These are phyloP conservation scores for Suhomyces emberorum DNA, from an alignment of 805 yeast species.

Conservation along the genomic window DNA sequence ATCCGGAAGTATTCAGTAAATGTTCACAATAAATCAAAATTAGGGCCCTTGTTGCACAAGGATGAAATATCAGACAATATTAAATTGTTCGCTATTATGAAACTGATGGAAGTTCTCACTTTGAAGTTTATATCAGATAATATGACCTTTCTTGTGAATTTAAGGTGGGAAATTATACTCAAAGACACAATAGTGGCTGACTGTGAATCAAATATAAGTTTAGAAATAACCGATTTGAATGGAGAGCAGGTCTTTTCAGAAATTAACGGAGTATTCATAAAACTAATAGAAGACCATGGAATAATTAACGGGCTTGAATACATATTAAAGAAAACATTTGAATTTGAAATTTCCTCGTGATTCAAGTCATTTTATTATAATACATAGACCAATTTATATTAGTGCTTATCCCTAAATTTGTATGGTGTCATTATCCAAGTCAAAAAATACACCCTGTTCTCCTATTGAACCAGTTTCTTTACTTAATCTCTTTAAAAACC, in stretches of 20 bases:
- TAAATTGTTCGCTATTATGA: constrained; percentile 17
- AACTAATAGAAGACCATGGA: constrained; percentile 24
- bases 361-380: background rate
- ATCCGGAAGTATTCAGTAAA: constrained; percentile 14
- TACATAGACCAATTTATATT: background rate
- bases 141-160: constrained; percentile 1
- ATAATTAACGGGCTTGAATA: constrained; percentile 21
- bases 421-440: constrained; percentile 25
- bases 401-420: background rate
- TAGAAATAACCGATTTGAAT: constrained; percentile 9
- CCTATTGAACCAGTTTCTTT: constrained; percentile 3
- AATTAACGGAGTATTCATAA: constrained; percentile 15
- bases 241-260: constrained; percentile 10
- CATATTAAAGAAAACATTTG: constrained; percentile 19
- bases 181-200: constrained; percentile 18
- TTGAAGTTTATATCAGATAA: constrained; percentile 4
- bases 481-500: constrained; percentile 15
- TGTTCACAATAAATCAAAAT: constrained; percentile 13
- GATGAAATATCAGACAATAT: constrained; percentile 15
- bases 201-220: constrained; percentile 19
- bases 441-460: constrained; percentile 17
- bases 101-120: constrained; percentile 17
- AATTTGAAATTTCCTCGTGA: background rate
- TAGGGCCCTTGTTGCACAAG: constrained; percentile 5
- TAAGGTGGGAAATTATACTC: constrained; percentile 25